Conservation (phyloP, 2,329 filamentous ascomycete genomes). For the Phyllosticta citrichinensis region DNA sequence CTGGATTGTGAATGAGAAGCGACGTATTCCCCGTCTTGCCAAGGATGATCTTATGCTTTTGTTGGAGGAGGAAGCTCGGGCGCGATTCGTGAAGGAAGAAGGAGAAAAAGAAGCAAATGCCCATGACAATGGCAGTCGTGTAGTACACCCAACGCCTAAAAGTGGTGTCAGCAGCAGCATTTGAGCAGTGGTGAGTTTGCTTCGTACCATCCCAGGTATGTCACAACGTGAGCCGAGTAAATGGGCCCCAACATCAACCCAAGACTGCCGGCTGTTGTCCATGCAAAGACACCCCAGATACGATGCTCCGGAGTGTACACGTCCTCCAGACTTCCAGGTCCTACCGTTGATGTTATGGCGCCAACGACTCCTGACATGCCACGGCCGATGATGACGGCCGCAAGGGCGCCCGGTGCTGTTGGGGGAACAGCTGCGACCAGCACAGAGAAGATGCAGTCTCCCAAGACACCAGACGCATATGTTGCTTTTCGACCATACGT, state of each 20-base stretch:
- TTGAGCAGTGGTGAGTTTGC: background rate
- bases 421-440: slow-evolving; percentile 1
- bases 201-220: slow-evolving; percentile 2
- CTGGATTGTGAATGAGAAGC: slow-evolving; percentile 4
- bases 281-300: slow-evolving; percentile 4
- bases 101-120: background rate
- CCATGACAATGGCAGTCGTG: slow-evolving; percentile 1
- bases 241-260: slow-evolving; percentile 6
- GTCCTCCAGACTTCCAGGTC: slow-evolving; percentile 5
- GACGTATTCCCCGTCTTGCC: background rate
- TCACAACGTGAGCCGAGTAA: background rate
- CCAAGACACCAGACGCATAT: slow-evolving; percentile 22
- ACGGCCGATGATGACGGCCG: background rate
- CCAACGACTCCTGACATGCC: background rate
- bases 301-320: background rate
- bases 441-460: slow-evolving; percentile 22
- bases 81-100: slow-evolving; percentile 2
- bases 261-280: slow-evolving; percentile 3
- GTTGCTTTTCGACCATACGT: slow-evolving; percentile 29
- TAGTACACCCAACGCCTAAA: slow-evolving; percentile 9
- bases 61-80: slow-evolving; percentile 1
- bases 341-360: slow-evolving; percentile 2
- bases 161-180: background rate
- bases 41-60: slow-evolving; percentile 1
- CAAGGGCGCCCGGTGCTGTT: background rate